Base-by-base conservation (phyloP, 352 stramenopile genomes). In the Globisporangium orthogonon region DNA sequence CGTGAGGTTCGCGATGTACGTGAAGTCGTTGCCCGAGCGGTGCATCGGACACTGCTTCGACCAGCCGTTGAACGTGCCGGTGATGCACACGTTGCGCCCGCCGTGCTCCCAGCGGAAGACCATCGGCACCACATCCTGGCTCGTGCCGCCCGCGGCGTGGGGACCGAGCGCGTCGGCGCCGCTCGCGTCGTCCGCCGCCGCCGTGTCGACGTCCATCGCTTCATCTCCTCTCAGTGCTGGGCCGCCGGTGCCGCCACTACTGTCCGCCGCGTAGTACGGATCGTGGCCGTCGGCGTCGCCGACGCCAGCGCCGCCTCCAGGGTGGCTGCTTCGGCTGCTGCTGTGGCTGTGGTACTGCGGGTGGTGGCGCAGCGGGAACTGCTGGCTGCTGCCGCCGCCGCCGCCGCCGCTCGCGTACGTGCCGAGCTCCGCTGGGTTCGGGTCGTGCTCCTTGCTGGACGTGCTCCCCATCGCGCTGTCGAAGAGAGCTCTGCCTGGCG, bases 1-100 rank as follows among this genome's bases (percentile, higher is more conserved):
- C 54, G 84, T 91, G 39, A 99, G 82, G 73, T 99, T 98, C 63
- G 98, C 96, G 73, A 99, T 99, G 79, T 99, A 99, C 45, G 96
- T 99, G 68, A 99, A 99, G 72, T 99, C 97, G 65, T 99, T 99
- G 58, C 97, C 97, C 0, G 89, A 98, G 29, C 97, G 86, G 72
- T 99, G 97, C 97, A 99, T 99, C 28, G 96, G 96, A 55, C 98
- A 98, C 71, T 99, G 96, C 69, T 97, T 95, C 60, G 85, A 96
- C 97, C 97, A 99, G 33, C 96, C 96, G 65, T 99, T 99, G 75
- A 99, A 99, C 18, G 97, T 99, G 30, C 97, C 97, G 18, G 97
- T 99, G 69, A 99, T 99, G 71, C 98, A 99, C 35, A 99, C 85
- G 53, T 94, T 94, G 17, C 85, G 78, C 33, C 85, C 97, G 48